A percentile compares a stretch with the other conserved stretches of the same genome.
These are phyloP conservation scores for Dactylellina drechsleri DNA, from an alignment of 2,329 filamentous ascomycete genomes.

Conservation along the genomic window DNA sequence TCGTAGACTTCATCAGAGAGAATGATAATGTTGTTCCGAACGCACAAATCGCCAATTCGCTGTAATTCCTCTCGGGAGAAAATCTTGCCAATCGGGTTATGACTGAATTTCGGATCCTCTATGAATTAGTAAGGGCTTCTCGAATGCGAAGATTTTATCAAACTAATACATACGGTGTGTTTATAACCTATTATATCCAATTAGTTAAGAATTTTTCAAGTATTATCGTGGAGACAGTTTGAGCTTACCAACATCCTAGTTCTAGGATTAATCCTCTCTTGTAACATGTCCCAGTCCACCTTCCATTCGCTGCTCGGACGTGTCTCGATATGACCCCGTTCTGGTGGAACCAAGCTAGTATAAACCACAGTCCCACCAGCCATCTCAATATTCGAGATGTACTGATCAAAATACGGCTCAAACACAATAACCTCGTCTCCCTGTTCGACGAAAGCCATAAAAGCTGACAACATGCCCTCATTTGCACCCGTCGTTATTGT, in stretches of 20 bases:
- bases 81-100: conserved; percentile 97
- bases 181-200: conserved; percentile 62
- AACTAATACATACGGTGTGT: conserved; percentile 64
- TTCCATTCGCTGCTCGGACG: conserved; percentile 89
- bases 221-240: background rate
- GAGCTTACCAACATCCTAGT: conserved; percentile 95
- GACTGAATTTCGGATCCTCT: conserved; percentile 61
- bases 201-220: conserved; percentile 6
- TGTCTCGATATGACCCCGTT: conserved; percentile 79
- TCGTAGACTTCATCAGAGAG: conserved; percentile 95
- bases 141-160: background rate
- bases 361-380: conserved; percentile 93
- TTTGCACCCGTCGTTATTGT: conserved; percentile 93
- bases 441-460: conserved; percentile 95
- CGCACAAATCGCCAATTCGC: conserved; percentile 84
- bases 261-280: conserved; percentile 80
- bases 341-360: conserved; percentile 90
- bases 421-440: conserved; percentile 98
- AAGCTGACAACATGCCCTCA: conserved; percentile 82
- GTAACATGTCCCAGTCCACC: conserved; percentile 83
- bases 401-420: conserved; percentile 99
- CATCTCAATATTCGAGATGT: conserved; percentile 99
- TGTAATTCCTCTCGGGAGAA: conserved; percentile 85
- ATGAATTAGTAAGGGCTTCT: background rate
- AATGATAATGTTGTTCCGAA: conserved; percentile 93